Evolutionary conservation across 805 yeast species (phyloP), one percentile per base, ranked within the genome.

Genomic region (Barnettozyma salicaria): DNA sequence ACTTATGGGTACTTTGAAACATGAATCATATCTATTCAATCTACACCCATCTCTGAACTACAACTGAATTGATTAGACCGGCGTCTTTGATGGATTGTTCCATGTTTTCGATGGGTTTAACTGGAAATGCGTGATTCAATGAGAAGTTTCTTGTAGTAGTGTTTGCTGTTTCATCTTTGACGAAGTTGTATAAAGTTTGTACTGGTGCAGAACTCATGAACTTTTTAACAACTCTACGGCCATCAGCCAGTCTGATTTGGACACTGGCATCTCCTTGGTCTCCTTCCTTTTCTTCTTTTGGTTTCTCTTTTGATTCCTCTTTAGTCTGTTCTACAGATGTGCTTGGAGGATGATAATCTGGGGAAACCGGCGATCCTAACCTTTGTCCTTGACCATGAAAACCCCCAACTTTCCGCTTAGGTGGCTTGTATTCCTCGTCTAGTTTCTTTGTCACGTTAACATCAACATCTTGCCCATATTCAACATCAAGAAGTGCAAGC

Each of bases 381-480:
- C 97, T 70, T 37, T 79, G 80, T 14, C 98, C 97, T 2, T 61
- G 53, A 4, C 97, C 97, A 12, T 56, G 63, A 55, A 82, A 86
- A 0, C 95, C 95, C 8, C 78, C 81, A 11, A 68, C 59, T 30
- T 62, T 61, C 37, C 64, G 62, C 62, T 75, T 78, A 24, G 90
- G 87, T n/a, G 86, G 76, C 29, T 56, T 65, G 61, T 74, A 92
- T 28, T 82, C 84, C 58, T 90, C 95, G 37, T 87, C 94, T 37
- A 83, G 64, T 48, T 82, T 82, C 53, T 80, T 79, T 40, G 72
- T 71, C n/a, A 92, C 92, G 27, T 78, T 75, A 14, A 90, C 96
- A 54, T 89, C 95, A 19, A 92, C 97, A 43, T 84, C 92, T 64
- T 90, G 97, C 32, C 95, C 95, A 55, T 78, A 78, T 50, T 80